phyloP scores from a whole-genome alignment of 768 basidiomycete species.

The Clavaria fumosa region DNA sequence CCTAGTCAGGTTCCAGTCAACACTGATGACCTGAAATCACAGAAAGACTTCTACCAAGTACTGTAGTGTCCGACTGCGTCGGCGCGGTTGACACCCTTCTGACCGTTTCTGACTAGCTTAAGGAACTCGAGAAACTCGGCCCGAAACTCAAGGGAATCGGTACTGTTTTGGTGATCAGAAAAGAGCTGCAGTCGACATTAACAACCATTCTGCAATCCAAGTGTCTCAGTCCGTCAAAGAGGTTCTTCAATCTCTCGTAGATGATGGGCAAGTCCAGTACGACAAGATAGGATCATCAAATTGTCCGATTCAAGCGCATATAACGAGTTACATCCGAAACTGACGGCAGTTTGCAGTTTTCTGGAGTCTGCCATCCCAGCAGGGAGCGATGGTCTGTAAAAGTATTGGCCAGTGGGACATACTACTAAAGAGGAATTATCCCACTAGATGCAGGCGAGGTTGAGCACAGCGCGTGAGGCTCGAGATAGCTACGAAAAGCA shows the following conservation, averaged over 20 bases:
- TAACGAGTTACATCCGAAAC: conserved; percentile 12
- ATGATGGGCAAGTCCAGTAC: conserved; percentile 70
- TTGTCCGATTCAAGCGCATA: conserved; percentile 48
- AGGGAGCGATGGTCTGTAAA: conserved; percentile 52
- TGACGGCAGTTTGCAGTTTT: conserved; percentile 40
- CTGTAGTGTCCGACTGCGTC: neutral
- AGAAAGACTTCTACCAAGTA: conserved; percentile 80
- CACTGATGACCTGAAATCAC: neutral
- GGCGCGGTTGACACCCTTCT: neutral
- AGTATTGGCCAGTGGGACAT: neutral
- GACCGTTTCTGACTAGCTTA: conserved; percentile 44
- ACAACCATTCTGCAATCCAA: conserved; percentile 14
- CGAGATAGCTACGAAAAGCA: conserved; percentile 29
- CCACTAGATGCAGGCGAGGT: conserved; percentile 40
- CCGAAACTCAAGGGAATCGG: conserved; percentile 88
- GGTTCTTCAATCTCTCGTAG: conserved; percentile 72
- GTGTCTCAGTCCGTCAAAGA: conserved; percentile 90
- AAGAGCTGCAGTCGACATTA: neutral
- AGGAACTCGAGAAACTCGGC: conserved; percentile 82
- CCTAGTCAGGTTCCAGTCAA: neutral
- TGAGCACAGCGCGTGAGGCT: conserved; percentile 34
- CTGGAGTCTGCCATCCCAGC: conserved; percentile 91
- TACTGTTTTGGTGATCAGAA: conserved; percentile 16
- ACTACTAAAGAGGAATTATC: neutral
- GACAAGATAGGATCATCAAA: conserved; percentile 95